Conservation (phyloP, 2,329 filamentous ascomycete genomes). For the Ampelomyces quisqualis region DNA sequence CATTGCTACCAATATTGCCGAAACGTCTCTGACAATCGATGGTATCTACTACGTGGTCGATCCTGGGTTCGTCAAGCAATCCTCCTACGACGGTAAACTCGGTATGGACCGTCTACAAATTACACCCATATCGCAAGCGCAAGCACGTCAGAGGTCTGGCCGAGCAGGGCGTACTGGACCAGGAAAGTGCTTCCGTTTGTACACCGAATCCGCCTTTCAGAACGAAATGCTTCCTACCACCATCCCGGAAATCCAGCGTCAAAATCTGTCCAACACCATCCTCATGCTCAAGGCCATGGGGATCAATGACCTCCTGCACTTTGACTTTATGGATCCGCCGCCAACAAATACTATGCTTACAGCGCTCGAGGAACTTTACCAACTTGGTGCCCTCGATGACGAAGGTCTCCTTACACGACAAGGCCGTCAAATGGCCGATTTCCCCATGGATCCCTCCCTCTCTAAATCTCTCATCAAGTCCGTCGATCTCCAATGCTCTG, state of each 20-base stretch:
- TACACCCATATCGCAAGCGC: conserved; percentile 93
- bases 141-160: conserved; percentile 91
- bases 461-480: conserved; percentile 88
- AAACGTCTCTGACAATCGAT: conserved; percentile 97
- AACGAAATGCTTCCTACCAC: conserved; percentile 96
- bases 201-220: conserved; percentile 93
- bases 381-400: conserved; percentile 86
- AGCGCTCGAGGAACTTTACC: conserved; percentile 91
- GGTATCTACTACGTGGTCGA: conserved; percentile 97
- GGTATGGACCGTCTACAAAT: conserved; percentile 97
- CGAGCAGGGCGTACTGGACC: conserved; percentile 92
- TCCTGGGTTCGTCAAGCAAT: conserved; percentile 96
- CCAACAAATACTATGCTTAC: conserved; percentile 98
- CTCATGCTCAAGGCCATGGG: conserved; percentile 99
- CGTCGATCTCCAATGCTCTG: conserved; percentile 83
- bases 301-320: conserved; percentile 94
- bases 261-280: conserved; percentile 90
- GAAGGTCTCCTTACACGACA: conserved; percentile 90
- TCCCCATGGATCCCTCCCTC: conserved; percentile 93
- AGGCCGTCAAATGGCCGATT: conserved; percentile 96
- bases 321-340: conserved; percentile 98
- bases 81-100: conserved; percentile 92
- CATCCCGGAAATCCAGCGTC: conserved; percentile 93
- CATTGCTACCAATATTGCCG: conserved; percentile 97
- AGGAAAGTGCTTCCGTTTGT: conserved; percentile 85